Evolutionary conservation across 177 flowering plant genomes (phyloP).

Genomic region (Vitis hybrid): DNA sequence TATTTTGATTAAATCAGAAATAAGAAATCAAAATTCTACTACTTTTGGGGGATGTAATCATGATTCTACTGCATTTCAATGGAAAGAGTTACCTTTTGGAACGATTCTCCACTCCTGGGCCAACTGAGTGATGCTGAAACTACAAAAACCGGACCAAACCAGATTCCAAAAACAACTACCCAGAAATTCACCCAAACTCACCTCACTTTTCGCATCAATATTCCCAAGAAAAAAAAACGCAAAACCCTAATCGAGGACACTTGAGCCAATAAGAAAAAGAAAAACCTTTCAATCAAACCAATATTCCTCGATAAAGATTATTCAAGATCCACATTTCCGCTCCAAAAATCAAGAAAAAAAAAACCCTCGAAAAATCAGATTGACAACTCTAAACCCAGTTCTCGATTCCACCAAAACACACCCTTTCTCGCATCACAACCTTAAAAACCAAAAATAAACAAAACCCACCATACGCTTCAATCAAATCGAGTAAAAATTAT

Average conservation of each 20-base stretch:
- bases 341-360: neutral
- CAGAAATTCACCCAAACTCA: neutral
- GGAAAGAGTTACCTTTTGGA: neutral
- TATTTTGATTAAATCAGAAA: no score
- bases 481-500: no score
- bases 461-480: no score
- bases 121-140: neutral
- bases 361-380: neutral
- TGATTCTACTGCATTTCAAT: no score
- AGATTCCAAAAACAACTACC: slow-evolving; percentile 15
- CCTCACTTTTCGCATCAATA: no score
- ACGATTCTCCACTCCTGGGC: neutral
- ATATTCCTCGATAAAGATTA: neutral
- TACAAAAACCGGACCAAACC: slow-evolving; percentile 1
- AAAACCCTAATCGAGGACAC: neutral
- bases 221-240: no score
- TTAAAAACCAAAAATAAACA: no score
- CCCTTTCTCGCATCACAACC: neutral
- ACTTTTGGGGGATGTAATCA: no score
- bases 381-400: neutral
- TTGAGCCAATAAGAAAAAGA: neutral
- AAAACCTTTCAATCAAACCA: slow-evolving; percentile 4
- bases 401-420: slow-evolving; percentile 2
- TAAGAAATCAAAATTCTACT: no score
- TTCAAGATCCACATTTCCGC: slow-evolving; percentile 19